These are phyloP conservation scores for Pseudonitzschia pungens DNA, from an alignment of 108 stramenopile genomes.

Conservation along the genomic window DNA sequence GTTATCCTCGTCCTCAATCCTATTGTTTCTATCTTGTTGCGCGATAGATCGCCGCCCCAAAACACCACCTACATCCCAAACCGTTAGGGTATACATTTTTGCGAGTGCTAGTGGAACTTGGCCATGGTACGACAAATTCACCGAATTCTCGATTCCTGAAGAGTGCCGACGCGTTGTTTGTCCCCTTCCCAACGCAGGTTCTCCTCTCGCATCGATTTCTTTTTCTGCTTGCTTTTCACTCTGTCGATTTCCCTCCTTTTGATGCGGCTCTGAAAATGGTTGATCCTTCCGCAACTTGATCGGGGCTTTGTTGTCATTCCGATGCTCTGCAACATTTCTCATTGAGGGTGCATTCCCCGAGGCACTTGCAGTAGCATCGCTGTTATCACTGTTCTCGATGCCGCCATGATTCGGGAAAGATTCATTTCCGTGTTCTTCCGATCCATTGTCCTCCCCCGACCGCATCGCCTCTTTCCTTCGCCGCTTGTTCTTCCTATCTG, in stretches of 20 bases:
- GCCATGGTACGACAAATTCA: slow-evolving; percentile 11
- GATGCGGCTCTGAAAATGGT: not conserved
- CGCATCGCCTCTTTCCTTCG: not conserved
- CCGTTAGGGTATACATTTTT: slow-evolving; percentile 55
- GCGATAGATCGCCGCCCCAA: slow-evolving; percentile 6
- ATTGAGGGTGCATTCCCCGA: not conserved
- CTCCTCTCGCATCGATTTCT: not conserved
- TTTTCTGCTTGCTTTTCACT: not conserved
- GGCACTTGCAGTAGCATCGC: not conserved
- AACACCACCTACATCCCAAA: slow-evolving; percentile 34
- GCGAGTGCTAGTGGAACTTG: slow-evolving; percentile 70
- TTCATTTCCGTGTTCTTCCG: slow-evolving; percentile 12
- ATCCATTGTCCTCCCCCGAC: not conserved
- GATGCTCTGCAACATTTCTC: not conserved
- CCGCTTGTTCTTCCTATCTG: slow-evolving; percentile 1
- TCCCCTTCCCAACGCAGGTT: not conserved
- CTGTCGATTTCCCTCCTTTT: not conserved
- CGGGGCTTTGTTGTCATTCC: not conserved
- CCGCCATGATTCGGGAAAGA: not conserved
- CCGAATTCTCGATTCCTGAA: not conserved
- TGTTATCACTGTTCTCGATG: not conserved
- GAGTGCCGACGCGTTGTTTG: not conserved
- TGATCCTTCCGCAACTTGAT: not conserved
- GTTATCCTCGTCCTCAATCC: not conserved
- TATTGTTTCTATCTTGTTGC: not conserved